phyloP scores from a whole-genome alignment of 2,329 filamentous ascomycete genomes.

The Colletotrichum cereale region DNA sequence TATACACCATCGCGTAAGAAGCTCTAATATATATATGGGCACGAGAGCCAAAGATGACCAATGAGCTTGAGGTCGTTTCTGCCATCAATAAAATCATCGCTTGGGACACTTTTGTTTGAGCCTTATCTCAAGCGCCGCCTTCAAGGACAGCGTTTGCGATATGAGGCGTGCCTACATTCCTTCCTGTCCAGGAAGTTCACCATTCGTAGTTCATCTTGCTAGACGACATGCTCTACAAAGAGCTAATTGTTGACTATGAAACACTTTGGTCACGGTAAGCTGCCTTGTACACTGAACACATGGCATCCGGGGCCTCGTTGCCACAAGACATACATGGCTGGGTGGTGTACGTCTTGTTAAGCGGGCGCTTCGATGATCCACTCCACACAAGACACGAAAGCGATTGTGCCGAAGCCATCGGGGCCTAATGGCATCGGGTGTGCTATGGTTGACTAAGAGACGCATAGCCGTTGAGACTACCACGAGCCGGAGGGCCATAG shows the following conservation, averaged over 20 bases:
- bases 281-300: not conserved
- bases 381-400: not conserved
- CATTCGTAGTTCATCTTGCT: no score
- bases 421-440: not conserved
- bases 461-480: constrained; percentile 24
- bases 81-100: no score
- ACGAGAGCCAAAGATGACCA: no score
- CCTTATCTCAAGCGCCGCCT: no score
- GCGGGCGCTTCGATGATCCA: not conserved
- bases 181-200: no score
- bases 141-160: no score
- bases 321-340: not conserved
- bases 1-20: no score
- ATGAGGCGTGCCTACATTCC: no score
- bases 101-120: no score
- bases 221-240: no score
- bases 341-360: not conserved
- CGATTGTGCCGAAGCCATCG: not conserved
- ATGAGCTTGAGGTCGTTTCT: no score
- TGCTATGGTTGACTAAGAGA: not conserved
- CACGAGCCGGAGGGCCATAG: constrained; percentile 15
- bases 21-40: no score
- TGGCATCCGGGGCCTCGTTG: not conserved
- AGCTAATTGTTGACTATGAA: not conserved
- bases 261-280: not conserved